Base-by-base conservation (phyloP, 2,329 filamentous ascomycete species). In the Botrytis cinerea region DNA sequence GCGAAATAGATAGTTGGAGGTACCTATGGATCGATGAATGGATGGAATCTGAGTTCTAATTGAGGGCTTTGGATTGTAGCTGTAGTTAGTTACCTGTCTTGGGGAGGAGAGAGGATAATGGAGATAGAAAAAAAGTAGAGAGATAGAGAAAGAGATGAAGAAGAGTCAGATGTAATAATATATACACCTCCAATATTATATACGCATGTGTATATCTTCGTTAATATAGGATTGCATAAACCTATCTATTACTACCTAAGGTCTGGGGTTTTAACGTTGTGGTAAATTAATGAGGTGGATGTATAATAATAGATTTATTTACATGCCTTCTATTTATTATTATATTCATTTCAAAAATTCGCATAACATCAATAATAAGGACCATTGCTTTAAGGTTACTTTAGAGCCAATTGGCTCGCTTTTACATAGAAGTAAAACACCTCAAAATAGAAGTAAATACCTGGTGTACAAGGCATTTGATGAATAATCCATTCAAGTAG, bases 91-190 rank as follows among this genome's bases (percentile, higher is more conserved):
- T 38, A 38, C 38, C 7, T 38, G 7, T 38, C 38, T 8, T 38
- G 22, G 9, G 25, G 0, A n/a, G 48, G 10, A n/a, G 48, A 9
- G 0, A 4, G 2, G 0, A 7, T 16, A 0, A 16, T 16, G 2
- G 48, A 54, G 48, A 54, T 54, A 38, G 48, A 9, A 16, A n/a
- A 7, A 2, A 7, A 1, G 16, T n/a, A 14, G 48, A 54, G 40
- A 43, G 14, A 43, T 14, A 14, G 40, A n/a, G 48, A n/a, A 46
- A 16, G 16, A 6, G 32, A 32, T 3, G 43, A 45, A 18, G 43
- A 18, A 18, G 43, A 18, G 43, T 18, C 16, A 45, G 43, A 20
- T 45, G 7, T 6, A 20, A 45, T 20, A 20, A 20, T 5, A 54
- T n/a, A 54, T 9, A 38, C 38, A 38, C 38, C 38, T 38, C 38